phyloP scores from a whole-genome alignment of 1,284 basidiomycete genomes.

The Meira nashicola region DNA sequence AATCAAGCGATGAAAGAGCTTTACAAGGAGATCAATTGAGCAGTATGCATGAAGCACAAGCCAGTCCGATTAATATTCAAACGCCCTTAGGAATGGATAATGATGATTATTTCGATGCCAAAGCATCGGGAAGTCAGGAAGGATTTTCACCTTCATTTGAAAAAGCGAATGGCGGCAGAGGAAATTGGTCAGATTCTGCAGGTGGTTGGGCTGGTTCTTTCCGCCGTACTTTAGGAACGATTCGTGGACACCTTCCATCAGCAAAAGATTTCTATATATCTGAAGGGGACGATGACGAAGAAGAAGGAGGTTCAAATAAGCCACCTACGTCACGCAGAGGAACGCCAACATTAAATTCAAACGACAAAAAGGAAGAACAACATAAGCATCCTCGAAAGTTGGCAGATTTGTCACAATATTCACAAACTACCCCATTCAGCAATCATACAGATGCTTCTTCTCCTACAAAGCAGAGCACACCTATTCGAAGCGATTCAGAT shows the following conservation, averaged over 20 bases:
- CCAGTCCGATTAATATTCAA: constrained; percentile 23
- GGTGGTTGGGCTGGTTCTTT: constrained; percentile 32
- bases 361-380: constrained; percentile 5
- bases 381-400: constrained; percentile 6
- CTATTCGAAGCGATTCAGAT: neutral
- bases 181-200: constrained; percentile 9
- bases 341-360: neutral
- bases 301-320: neutral
- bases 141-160: neutral
- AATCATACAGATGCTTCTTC: neutral
- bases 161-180: neutral
- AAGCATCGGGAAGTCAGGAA: constrained; percentile 8
- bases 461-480: neutral
- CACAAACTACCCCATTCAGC: constrained; percentile 23
- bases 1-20: constrained; percentile 3
- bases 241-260: constrained; percentile 32
- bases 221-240: constrained; percentile 32
- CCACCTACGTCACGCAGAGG: neutral
- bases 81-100: neutral
- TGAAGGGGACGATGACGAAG: constrained; percentile 14
- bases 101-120: neutral
- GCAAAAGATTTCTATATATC: constrained; percentile 12
- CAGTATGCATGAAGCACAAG: constrained; percentile 31
- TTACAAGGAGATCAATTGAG: constrained; percentile 34
- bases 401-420: constrained; percentile 25